These are phyloP conservation scores for Colletotrichum agaves DNA, from an alignment of 2,329 filamentous ascomycete species.

Conservation along the genomic window DNA sequence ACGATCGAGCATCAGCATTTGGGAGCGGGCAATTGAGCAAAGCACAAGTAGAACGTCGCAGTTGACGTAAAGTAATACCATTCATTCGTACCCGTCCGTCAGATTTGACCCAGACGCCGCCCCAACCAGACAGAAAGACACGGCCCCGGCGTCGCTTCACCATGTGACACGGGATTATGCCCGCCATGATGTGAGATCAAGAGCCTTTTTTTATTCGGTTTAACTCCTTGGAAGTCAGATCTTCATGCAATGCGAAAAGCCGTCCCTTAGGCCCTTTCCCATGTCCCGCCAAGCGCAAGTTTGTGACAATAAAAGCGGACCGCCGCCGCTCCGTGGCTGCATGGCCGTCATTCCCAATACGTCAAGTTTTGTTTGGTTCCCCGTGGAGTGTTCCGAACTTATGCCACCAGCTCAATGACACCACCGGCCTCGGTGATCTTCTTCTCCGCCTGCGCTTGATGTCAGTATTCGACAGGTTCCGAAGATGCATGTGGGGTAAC, in stretches of 20 bases:
- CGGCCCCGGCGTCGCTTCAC: not conserved
- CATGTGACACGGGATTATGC: not conserved
- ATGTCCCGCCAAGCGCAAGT: constrained; percentile 37
- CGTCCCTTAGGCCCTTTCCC: constrained; percentile 30
- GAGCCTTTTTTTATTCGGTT: constrained; percentile 40
- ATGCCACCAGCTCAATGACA: constrained; percentile 95
- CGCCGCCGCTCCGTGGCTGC: constrained; percentile 31
- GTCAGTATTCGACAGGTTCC: constrained; percentile 1
- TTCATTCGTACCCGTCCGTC: constrained; percentile 22
- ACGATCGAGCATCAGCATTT: not conserved
- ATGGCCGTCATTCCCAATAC: constrained; percentile 34
- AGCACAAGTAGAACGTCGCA: not conserved
- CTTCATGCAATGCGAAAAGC: constrained; percentile 40
- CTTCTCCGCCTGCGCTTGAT: constrained; percentile 74
- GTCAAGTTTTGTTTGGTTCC: constrained; percentile 21
- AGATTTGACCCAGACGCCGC: constrained; percentile 23
- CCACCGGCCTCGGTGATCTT: constrained; percentile 99
- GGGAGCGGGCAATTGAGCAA: not conserved
- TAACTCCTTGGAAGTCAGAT: constrained; percentile 37
- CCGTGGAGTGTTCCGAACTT: constrained; percentile 43
- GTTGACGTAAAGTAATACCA: constrained; percentile 29
- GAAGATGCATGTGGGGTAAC: not conserved
- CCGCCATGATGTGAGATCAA: constrained; percentile 31
- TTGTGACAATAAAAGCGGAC: constrained; percentile 33
- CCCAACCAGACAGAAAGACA: constrained; percentile 10